Evolutionary conservation across 495 filamentous ascomycete species (phyloP).

Genomic region (Collariella sp.): DNA sequence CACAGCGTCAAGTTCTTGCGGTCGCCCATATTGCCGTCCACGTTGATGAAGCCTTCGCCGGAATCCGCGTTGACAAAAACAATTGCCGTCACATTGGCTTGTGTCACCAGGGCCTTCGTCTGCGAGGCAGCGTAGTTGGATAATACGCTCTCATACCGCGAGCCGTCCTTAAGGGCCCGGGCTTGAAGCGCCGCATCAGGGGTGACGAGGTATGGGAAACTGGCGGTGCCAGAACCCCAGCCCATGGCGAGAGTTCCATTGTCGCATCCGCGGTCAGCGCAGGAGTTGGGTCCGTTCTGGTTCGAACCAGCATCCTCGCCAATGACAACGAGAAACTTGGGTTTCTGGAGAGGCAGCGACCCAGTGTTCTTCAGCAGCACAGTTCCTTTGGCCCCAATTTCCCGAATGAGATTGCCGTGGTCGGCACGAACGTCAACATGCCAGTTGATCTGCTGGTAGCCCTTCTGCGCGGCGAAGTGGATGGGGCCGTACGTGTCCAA

Average conservation of each 20-base stretch:
- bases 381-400: conserved; percentile 65
- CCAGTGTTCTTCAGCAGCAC: conserved; percentile 84
- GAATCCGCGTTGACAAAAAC: conserved; percentile 85
- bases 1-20: conserved; percentile 90
- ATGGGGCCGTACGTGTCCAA: conserved; percentile 61
- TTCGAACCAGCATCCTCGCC: conserved; percentile 77
- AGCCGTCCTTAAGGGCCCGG: conserved; percentile 52
- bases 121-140: conserved; percentile 56
- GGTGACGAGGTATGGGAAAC: conserved; percentile 87
- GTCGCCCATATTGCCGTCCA: conserved; percentile 83
- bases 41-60: conserved; percentile 77
- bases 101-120: conserved; percentile 53
- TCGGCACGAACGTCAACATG: conserved; percentile 76
- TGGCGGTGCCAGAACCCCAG: conserved; percentile 84
- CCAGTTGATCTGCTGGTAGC: conserved; percentile 63
- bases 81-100: conserved; percentile 60
- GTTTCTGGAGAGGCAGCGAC: conserved; percentile 66
- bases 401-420: conserved; percentile 62
- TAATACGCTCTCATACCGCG: conserved; percentile 63
- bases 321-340: conserved; percentile 70
- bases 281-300: conserved; percentile 75
- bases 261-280: conserved; percentile 72
- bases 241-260: conserved; percentile 86
- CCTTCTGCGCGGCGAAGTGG: conserved; percentile 52
- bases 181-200: conserved; percentile 79